phyloP scores from a whole-genome alignment of 2,329 filamentous ascomycete genomes.

The Fusarium transvaalense region DNA sequence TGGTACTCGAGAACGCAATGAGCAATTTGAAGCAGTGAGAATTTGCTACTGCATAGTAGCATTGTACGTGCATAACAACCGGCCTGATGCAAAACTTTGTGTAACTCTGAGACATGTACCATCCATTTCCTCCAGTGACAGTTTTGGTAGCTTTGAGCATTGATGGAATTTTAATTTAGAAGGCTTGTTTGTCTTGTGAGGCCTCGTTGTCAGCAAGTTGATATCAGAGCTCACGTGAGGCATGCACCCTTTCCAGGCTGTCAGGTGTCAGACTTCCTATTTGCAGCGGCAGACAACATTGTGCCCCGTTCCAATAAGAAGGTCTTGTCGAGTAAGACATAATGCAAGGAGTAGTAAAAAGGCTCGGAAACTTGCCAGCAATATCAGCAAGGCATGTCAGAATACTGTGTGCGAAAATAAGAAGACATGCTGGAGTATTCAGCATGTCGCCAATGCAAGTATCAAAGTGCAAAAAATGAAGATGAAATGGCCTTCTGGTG shows the following conservation, averaged over 20 bases:
- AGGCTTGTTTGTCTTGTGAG: slow-evolving; percentile 17
- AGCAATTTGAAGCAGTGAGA: neutral
- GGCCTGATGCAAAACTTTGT: neutral
- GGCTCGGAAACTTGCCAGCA: slow-evolving; percentile 34
- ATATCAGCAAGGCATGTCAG: slow-evolving; percentile 26
- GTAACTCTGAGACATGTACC: neutral
- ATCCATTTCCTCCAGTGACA: too few relatives aligned
- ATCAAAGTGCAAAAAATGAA: slow-evolving; percentile 13
- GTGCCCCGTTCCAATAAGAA: slow-evolving; percentile 30
- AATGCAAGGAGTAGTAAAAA: slow-evolving; percentile 35
- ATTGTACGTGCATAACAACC: neutral
- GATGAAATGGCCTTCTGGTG: slow-evolving; percentile 2
- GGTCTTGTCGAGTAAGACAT: slow-evolving; percentile 13
- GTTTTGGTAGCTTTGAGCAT: neutral
- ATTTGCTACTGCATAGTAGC: neutral
- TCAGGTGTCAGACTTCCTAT: slow-evolving; percentile 20
- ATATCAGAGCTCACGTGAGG: slow-evolving; percentile 43
- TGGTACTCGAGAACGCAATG: neutral
- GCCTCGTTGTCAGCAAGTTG: slow-evolving; percentile 43
- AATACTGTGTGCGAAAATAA: slow-evolving; percentile 20
- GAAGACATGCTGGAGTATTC: slow-evolving; percentile 12
- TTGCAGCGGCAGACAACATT: slow-evolving; percentile 35
- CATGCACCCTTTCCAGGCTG: slow-evolving; percentile 25
- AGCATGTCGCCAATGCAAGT: slow-evolving; percentile 28
- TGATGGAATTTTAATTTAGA: neutral